These are phyloP conservation scores for Parachaetomium inaequale DNA, from an alignment of 495 filamentous ascomycete genomes.

Conservation along the genomic window DNA sequence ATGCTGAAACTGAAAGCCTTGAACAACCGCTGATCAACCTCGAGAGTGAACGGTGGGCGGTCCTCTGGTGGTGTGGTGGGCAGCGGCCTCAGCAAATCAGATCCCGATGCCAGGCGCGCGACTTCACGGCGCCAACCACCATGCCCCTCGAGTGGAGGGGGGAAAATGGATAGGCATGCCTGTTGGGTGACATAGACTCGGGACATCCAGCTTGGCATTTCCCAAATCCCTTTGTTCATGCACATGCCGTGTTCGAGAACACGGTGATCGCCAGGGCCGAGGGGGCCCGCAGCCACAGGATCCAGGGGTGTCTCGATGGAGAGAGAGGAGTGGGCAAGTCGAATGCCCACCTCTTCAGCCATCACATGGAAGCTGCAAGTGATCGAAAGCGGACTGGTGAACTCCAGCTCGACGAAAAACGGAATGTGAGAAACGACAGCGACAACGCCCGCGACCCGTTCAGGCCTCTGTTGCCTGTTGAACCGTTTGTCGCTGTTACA, in stretches of 20 bases:
- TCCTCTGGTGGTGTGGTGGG: background rate
- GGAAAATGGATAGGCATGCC: background rate
- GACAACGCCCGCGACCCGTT: background rate
- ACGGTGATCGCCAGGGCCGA: conserved; percentile 11
- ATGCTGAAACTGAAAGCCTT: background rate
- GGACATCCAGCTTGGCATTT: conserved; percentile 6
- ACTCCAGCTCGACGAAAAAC: background rate
- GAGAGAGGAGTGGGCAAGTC: background rate
- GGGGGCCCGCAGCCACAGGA: background rate
- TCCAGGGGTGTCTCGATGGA: background rate
- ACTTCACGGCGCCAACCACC: background rate
- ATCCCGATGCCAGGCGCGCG: background rate
- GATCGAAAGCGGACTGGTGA: background rate
- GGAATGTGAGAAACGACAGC: background rate
- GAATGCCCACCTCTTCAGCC: background rate
- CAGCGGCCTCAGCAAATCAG: background rate
- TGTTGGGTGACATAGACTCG: background rate
- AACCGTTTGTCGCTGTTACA: too few species aligned
- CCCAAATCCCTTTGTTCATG: background rate
- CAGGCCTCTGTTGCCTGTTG: too few species aligned
- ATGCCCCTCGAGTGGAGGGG: background rate
- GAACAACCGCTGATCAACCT: background rate
- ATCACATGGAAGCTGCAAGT: too few species aligned
- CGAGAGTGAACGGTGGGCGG: background rate
- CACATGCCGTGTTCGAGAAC: conserved; percentile 13